These are phyloP conservation scores for Crucibulum laeve DNA, from an alignment of 768 basidiomycete species.

Conservation along the genomic window DNA sequence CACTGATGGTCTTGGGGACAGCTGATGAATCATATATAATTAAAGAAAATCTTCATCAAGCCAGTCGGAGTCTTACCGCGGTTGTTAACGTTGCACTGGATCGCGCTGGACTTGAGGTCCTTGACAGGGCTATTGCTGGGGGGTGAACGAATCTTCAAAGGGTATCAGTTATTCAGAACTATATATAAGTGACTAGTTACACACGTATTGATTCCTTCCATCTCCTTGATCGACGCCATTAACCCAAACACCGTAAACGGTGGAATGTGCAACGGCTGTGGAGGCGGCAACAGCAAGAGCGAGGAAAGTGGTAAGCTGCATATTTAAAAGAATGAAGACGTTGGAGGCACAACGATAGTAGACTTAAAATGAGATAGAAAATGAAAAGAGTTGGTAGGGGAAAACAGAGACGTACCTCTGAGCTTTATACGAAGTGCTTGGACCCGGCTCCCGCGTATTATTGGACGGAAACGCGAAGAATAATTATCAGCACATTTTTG, in stretches of 20 bases:
- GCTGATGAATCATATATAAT: conserved; percentile 8
- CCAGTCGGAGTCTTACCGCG: conserved; percentile 11
- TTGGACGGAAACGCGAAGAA: too few species aligned
- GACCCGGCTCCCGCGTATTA: too few species aligned
- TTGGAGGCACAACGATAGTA: conserved; percentile 1
- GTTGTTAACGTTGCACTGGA: conserved; percentile 30
- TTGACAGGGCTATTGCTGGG: conserved; percentile 32
- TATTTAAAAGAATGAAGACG: conserved; percentile 4
- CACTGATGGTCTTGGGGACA: conserved; percentile 22
- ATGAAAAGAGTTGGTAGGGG: background rate
- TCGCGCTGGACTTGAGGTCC: conserved; percentile 22
- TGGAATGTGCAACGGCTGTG: conserved; percentile 23
- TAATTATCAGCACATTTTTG: too few species aligned
- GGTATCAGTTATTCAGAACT: background rate
- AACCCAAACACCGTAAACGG: conserved; percentile 32
- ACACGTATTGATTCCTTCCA: conserved; percentile 24
- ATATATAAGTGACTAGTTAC: conserved; percentile 5
- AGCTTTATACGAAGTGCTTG: too few species aligned
- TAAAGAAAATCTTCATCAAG: background rate
- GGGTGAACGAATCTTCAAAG: conserved; percentile 27
- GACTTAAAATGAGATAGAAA: too few species aligned
- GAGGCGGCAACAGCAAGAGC: conserved; percentile 17
- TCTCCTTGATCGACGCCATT: conserved; percentile 31
- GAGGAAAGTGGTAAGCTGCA: conserved; percentile 17
- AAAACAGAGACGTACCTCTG: background rate